Evolutionary conservation across 495 filamentous ascomycete genomes (phyloP).

Genomic region (Sordaria brevicollis): DNA sequence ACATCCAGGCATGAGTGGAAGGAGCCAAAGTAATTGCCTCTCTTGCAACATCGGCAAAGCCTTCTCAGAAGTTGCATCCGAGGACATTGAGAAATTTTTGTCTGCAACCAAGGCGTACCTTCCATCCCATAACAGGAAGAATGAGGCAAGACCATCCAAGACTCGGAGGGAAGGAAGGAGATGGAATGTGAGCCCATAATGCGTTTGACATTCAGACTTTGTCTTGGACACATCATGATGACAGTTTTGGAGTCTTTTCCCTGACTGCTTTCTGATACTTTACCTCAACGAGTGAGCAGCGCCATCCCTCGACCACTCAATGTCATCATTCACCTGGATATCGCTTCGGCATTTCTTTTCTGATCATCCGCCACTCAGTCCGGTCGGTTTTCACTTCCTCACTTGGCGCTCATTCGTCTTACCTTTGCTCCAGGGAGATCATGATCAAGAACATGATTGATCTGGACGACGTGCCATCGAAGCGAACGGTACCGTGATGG

Average conservation of each 20-base stretch:
- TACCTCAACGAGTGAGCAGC: neutral
- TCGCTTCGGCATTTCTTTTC: neutral
- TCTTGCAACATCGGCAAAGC: neutral
- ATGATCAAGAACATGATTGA: conserved; percentile 2
- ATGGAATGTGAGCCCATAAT: neutral
- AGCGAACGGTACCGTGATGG: neutral
- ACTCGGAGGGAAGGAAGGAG: neutral
- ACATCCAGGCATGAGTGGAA: neutral
- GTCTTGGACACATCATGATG: neutral
- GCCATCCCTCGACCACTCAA: neutral
- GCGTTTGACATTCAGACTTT: neutral
- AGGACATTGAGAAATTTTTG: neutral
- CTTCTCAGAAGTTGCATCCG: neutral
- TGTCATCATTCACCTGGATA: conserved; percentile 1
- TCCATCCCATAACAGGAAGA: neutral
- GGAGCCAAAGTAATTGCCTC: neutral
- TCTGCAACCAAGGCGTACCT: neutral
- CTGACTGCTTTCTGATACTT: neutral
- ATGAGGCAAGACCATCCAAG: neutral
- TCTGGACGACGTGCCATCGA: neutral
- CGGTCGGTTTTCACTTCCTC: neutral
- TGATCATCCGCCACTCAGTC: neutral
- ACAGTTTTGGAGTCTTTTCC: neutral
- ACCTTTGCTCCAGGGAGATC: neutral
- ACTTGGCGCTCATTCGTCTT: neutral